phyloP scores from a whole-genome alignment of 2,329 filamentous ascomycete genomes.

The Knoxdaviesia proteae region DNA sequence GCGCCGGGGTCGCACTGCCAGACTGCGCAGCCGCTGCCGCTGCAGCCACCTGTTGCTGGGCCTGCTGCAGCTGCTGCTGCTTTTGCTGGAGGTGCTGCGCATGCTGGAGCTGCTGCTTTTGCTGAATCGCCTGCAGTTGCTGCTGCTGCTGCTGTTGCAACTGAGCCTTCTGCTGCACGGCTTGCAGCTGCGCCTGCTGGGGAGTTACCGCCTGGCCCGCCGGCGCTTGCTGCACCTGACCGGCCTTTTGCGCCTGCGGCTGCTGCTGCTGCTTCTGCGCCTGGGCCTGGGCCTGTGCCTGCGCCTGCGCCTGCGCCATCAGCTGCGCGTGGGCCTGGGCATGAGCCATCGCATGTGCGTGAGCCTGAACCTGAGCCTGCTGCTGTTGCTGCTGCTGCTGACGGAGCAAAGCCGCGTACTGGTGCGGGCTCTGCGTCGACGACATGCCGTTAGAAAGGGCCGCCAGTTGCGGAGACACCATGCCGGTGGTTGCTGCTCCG shows the following conservation, averaged over 20 bases:
- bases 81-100: neutral
- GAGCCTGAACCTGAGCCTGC: constrained; percentile 3
- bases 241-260: constrained; percentile 2
- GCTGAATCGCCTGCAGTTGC: constrained; percentile 6
- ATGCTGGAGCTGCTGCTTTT: constrained; percentile 1
- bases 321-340: constrained; percentile 12
- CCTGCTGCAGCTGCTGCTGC: constrained; percentile 4
- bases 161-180: constrained; percentile 5
- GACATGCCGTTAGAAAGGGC: constrained; percentile 24
- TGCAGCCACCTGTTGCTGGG: constrained; percentile 3
- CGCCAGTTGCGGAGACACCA: no score
- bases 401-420: constrained; percentile 36
- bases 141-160: constrained; percentile 7
- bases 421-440: constrained; percentile 30
- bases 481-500: constrained; percentile 17
- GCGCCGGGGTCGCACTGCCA: constrained; percentile 1
- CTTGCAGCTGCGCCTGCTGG: constrained; percentile 5
- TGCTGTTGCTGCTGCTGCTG: constrained; percentile 35
- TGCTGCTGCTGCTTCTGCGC: constrained; percentile 8
- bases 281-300: constrained; percentile 5
- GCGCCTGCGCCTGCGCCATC: constrained; percentile 10
- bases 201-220: constrained; percentile 3
- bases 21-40: neutral
- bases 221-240: constrained; percentile 2
- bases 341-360: constrained; percentile 14